Evolutionary conservation across 345 rosid species (phyloP), one percentile per base, ranked within the genome.

Genomic region (Durio zibethinus): DNA sequence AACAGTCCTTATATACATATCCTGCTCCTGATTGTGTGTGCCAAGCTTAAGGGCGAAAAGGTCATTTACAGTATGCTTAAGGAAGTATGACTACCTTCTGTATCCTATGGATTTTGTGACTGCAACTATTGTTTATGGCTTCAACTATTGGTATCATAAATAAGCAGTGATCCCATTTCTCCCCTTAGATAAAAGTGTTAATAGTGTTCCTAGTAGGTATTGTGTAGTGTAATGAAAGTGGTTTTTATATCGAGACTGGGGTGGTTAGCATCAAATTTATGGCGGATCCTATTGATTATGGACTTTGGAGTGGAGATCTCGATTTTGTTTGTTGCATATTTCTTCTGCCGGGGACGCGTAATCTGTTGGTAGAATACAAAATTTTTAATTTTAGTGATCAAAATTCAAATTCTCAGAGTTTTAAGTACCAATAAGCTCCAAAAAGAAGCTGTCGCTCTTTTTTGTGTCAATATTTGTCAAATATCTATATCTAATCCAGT

Each of bases 21-120:
- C 99, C 99, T 8, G 98, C 95, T 60, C 97, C 99, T 20, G 98
- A 94, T 83, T 93, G 98, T 76, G 90, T 93, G 97, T 96, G 98
- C 76, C 86, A 85, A 27, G 89, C 82, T 59, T 91, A 67, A 88
- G 65, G 10, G 15, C 7, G 0, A 7, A 23, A 10, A 35, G 74
- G 52, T 66, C 64, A 77, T 75, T 31, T 50, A 61, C 33, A 29
- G 54, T 29, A 54, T 74, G 77, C 73, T 47, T 64, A 60, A 65
- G 42, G 68, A 56, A 59, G 14, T 14, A 5, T 40, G 38, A 47
- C 14, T 38, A 35, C 64, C 36, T 63, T 78, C 74, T 66, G 31
- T 40, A 40, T 23, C 52, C 42, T 42, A 40, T 21, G 21, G 72
- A 66, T 66, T 67, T 67, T 25, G 43, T 12, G 21, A 5, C 52